These are phyloP conservation scores for Suillus luteus DNA, from an alignment of 768 basidiomycete species.

Conservation along the genomic window DNA sequence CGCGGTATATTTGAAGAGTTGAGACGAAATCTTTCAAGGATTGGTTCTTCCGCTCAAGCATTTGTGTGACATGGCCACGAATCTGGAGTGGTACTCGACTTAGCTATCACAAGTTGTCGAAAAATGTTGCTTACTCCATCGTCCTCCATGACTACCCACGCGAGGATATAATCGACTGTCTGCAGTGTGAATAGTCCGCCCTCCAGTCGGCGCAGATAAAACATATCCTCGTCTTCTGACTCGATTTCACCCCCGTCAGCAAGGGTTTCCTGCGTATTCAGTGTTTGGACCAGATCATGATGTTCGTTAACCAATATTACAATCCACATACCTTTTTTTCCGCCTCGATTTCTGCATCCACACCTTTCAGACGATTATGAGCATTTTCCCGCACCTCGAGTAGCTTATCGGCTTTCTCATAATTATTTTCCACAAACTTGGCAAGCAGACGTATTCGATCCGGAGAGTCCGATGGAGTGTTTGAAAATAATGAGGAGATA, in stretches of 20 bases:
- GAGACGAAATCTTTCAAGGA: slow-evolving; percentile 69
- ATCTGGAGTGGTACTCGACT: slow-evolving; percentile 50
- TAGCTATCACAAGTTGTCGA: background rate
- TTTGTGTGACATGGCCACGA: slow-evolving; percentile 68
- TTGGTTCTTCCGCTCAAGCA: slow-evolving; percentile 74
- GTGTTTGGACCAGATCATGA: background rate
- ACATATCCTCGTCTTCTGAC: slow-evolving; percentile 67
- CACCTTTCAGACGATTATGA: slow-evolving; percentile 53
- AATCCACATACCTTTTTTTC: slow-evolving; percentile 62
- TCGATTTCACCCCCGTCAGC: slow-evolving; percentile 58
- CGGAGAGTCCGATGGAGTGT: slow-evolving; percentile 82
- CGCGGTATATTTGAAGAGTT: slow-evolving; percentile 70
- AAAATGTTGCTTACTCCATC: slow-evolving; percentile 72
- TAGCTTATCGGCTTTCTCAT: slow-evolving; percentile 93
- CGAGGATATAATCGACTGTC: slow-evolving; percentile 90
- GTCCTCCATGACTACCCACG: slow-evolving; percentile 97
- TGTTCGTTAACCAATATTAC: slow-evolving; percentile 1
- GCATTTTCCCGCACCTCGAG: slow-evolving; percentile 83
- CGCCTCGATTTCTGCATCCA: slow-evolving; percentile 65
- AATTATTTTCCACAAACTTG: slow-evolving; percentile 92
- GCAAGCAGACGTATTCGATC: slow-evolving; percentile 79
- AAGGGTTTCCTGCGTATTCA: slow-evolving; percentile 46
- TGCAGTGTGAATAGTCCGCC: slow-evolving; percentile 88
- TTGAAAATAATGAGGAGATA: slow-evolving; percentile 83
- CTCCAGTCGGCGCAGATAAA: slow-evolving; percentile 87